Evolutionary conservation across 2,329 filamentous ascomycete species (phyloP), one percentile per base, ranked within the genome.

Genomic region (Colletotrichum sp.): DNA sequence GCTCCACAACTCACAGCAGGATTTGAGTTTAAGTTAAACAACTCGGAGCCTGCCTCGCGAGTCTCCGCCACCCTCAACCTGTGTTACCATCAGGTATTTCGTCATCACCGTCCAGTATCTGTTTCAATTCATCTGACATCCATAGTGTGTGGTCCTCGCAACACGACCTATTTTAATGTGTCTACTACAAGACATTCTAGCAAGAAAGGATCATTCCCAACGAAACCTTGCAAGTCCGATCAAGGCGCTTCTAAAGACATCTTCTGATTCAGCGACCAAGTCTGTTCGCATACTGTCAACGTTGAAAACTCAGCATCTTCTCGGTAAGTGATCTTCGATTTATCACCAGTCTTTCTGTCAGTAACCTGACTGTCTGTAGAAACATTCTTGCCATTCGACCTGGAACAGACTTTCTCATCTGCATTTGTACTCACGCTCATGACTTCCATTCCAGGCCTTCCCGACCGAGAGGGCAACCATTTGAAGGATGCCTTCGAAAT

Each of bases 321-420:
- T 66, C 4, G 57, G 73, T 69, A n/a, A 9, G 32, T 15, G 21
- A 1, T 2, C 10, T 32, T 62, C 10, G 8, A n/a, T 9, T n/a
- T 1, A 8, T 26, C 13, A 24, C 32, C 1, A 5, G 12, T 13
- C 3, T 6, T 52, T 15, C 10, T 18, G 2, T 16, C 18, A n/a
- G 26, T 12, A 21, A 2, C 67, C 1, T 70, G 70, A 44, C 16
- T 62, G 5, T 36, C 1, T 1, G 1, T 2, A 74, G 66, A 70
- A 16, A 60, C 63, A 8, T 74, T 76, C 1, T 39, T 76, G 16
- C 66, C 71, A 3, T 76, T 74, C 30, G 74, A 76, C 16, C 30
- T 70, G n/a, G 74, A 74, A n/a, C 63, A 62, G 4, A 49, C 74
- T 8, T 74, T 74, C 52, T 76, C 71, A 18, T 67, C 71, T 10